phyloP scores from a whole-genome alignment of 31 red algal species.

The Odonthalia washingtoniensis region DNA sequence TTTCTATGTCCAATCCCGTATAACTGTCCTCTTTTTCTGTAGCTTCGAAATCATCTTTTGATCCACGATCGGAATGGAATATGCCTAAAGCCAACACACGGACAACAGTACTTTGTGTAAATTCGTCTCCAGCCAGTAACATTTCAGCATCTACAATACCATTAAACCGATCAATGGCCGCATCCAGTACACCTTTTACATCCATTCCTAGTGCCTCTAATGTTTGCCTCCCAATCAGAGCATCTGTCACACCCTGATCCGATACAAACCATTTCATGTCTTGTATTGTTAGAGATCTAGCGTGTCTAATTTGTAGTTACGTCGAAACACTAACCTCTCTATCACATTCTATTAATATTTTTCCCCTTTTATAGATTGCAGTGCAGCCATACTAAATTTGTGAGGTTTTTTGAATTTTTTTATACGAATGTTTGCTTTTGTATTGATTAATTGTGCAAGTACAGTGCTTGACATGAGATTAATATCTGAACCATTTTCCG shows the following conservation, averaged over 20 bases:
- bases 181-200: slow-evolving; percentile 1
- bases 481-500: too few relatives aligned
- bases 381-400: slow-evolving; percentile 9
- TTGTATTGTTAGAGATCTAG: slow-evolving; percentile 10
- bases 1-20: background rate
- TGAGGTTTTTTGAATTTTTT: background rate
- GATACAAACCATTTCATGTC: slow-evolving; percentile 40
- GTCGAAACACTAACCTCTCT: background rate
- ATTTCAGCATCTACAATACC: slow-evolving; percentile 12
- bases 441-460: too few relatives aligned
- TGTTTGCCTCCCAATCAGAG: slow-evolving; percentile 26
- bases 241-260: slow-evolving; percentile 17
- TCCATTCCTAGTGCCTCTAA: slow-evolving; percentile 32
- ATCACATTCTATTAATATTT: slow-evolving; percentile 22
- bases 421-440: slow-evolving; percentile 6
- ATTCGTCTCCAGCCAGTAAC: background rate
- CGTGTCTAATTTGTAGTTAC: slow-evolving; percentile 25
- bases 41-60: slow-evolving; percentile 1
- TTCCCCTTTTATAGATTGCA: slow-evolving; percentile 2
- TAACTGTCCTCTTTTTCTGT: background rate
- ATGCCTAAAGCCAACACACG: slow-evolving; percentile 11
- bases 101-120: background rate
- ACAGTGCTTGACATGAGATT: too few relatives aligned
- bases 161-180: slow-evolving; percentile 10
- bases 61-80: slow-evolving; percentile 32